Percentiles rank a stretch among this genome's conserved stretches.
These are phyloP conservation scores for Ambrosia hybrid DNA, from an alignment of 140 eudicot species.

Conservation along the genomic window DNA sequence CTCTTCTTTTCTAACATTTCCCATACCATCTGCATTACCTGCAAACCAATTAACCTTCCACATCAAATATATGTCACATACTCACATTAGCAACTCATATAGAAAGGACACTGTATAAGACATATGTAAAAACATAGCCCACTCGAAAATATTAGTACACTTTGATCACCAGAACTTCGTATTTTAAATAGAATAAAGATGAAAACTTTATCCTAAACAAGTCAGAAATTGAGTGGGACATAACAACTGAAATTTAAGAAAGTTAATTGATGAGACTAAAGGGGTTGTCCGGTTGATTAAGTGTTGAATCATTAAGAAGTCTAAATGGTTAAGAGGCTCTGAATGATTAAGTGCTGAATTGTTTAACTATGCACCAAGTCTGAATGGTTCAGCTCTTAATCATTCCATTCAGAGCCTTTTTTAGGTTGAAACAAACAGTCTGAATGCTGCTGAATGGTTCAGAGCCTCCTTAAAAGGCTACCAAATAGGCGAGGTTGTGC, in stretches of 20 bases:
- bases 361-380: too few species aligned
- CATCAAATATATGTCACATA: background rate
- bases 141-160: background rate
- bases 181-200: background rate
- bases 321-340: too few species aligned
- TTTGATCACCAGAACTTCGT: background rate
- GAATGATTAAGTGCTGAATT: too few species aligned
- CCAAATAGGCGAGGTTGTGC: too few species aligned
- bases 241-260: background rate
- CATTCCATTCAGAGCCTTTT: too few species aligned
- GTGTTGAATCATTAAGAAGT: too few species aligned
- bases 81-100: background rate
- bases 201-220: background rate
- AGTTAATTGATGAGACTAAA: background rate
- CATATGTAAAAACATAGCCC: background rate
- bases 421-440: too few species aligned
- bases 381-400: too few species aligned
- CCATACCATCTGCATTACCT: slow-evolving; percentile 93
- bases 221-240: background rate
- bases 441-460: too few species aligned
- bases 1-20: slow-evolving; percentile 74
- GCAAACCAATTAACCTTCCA: slow-evolving; percentile 17
- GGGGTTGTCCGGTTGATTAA: background rate
- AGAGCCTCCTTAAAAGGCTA: too few species aligned
- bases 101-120: background rate